Base-by-base conservation (phyloP, 192 early-diverging fungal genomes). In the Pecoramyces ruminantium region DNA sequence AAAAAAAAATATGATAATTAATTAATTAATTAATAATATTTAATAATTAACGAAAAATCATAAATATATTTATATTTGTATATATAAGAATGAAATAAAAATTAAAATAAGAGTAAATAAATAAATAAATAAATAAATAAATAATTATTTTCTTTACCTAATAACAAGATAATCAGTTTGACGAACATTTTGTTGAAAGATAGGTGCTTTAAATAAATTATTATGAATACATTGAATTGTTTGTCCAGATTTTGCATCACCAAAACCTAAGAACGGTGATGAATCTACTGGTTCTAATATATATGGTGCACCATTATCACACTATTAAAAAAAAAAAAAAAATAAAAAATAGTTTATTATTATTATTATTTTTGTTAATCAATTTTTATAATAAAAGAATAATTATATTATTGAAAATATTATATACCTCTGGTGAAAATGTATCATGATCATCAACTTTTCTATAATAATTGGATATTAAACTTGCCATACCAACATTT, bases 391-490 rank as follows among this genome's bases (percentile, higher is more conserved):
- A 80, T 11, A 80, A 16, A 38, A 15, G 29, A 29, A 79, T 4
- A 25, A 27, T 30, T 27, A 29, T n/a, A 15, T 21, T 28, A 58
- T 81, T 81, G 93, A n/a, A n/a, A n/a, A n/a, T n/a, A n/a, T n/a
- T n/a, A n/a, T n/a, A n/a, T n/a, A n/a, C 90, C 58, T 89, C 86
- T 17, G 96, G 96, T 21, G 94, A 86, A 58, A 88, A 86, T 38
- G 89, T 87, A 84, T 99, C 97, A 80, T 93, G 92, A 28, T 92
- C 89, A 18, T 94, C 90, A 21, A 87, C 89, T 86, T 97, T 98
- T 30, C 97, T 91, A 80, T 98, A 99, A 86, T 97, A 99, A 83
- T 98, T 97, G 83, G 95, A 92, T 42, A 98, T 86, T 79, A 97
- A 87, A 80, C 92, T 95, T 78, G 93, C 96, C 97, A 99, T 99